phyloP scores from a whole-genome alignment of 1,284 basidiomycete genomes.

The Inonotus obliquus region DNA sequence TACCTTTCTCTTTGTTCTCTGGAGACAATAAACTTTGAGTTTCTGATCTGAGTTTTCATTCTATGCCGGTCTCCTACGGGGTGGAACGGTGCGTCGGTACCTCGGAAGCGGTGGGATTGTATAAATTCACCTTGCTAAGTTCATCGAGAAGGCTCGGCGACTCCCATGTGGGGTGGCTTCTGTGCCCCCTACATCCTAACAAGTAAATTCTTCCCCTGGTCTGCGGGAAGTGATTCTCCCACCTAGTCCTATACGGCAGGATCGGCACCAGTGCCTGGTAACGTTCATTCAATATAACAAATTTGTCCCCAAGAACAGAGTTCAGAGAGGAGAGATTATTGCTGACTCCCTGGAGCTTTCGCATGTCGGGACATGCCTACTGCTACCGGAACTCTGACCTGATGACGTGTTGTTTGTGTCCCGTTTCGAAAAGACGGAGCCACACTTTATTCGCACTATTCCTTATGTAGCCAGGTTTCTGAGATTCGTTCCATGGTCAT shows the following conservation, averaged over 20 bases:
- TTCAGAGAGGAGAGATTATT: background rate
- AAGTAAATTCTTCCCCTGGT: background rate
- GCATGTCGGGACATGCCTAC: background rate
- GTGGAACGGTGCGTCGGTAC: background rate
- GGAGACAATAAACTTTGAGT: slow-evolving; percentile 16
- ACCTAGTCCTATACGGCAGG: background rate
- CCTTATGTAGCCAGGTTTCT: background rate
- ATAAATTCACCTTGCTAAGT: background rate
- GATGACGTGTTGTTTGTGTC: background rate
- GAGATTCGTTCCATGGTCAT: background rate
- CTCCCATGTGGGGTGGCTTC: background rate
- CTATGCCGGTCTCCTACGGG: background rate
- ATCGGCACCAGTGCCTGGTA: slow-evolving; percentile 10
- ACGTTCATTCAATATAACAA: slow-evolving; percentile 3
- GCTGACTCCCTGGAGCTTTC: background rate
- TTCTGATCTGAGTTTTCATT: background rate
- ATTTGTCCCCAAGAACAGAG: background rate
- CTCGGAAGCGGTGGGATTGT: background rate
- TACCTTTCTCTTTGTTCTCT: slow-evolving; percentile 12
- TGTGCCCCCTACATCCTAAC: background rate
- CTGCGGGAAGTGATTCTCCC: background rate
- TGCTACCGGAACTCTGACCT: slow-evolving; percentile 3
- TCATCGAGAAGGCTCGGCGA: background rate
- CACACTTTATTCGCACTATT: background rate
- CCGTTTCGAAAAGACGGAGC: background rate